Conservation (phyloP, 1,139 yeast genomes). For the Diutina rugosa region DNA sequence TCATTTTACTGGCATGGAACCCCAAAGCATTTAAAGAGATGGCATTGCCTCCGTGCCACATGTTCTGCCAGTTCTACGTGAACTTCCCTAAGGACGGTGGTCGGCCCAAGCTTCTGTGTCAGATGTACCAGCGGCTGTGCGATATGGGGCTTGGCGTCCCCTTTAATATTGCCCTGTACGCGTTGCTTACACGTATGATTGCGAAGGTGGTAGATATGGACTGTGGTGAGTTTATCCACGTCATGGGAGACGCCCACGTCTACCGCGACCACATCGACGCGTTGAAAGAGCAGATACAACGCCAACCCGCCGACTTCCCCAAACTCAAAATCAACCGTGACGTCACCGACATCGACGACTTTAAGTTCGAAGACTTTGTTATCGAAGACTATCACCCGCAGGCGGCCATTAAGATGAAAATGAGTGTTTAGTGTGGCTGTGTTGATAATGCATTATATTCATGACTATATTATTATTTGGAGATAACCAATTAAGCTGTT, state of each 20-base stretch:
- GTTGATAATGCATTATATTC: background rate
- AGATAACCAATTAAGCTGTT: background rate
- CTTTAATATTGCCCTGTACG: slow-evolving; percentile 93
- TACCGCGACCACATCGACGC: slow-evolving; percentile 91
- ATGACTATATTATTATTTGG: background rate
- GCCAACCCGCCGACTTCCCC: slow-evolving; percentile 75
- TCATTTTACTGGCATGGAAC: slow-evolving; percentile 95
- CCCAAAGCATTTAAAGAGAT: slow-evolving; percentile 86
- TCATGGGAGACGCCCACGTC: slow-evolving; percentile 94
- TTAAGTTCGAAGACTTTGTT: slow-evolving; percentile 76
- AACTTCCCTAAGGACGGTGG: slow-evolving; percentile 39
- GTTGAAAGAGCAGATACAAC: slow-evolving; percentile 57
- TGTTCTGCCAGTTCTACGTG: slow-evolving; percentile 89
- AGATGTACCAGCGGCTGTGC: slow-evolving; percentile 92
- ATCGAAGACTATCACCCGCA: slow-evolving; percentile 72
- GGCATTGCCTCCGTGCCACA: slow-evolving; percentile 99
- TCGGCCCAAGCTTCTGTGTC: slow-evolving; percentile 68
- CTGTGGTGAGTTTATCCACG: slow-evolving; percentile 89
- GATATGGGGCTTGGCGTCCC: slow-evolving; percentile 99
- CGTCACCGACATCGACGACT: slow-evolving; percentile 70
- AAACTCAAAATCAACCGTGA: slow-evolving; percentile 45
- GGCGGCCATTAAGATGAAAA: slow-evolving; percentile 76
- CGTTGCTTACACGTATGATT: slow-evolving; percentile 83
- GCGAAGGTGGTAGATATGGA: slow-evolving; percentile 91
- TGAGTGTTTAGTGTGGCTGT: slow-evolving; percentile 32